A percentile compares a stretch with the other conserved stretches of the same genome.
Conservation (phyloP, 768 basidiomycete genomes). For the Mycena capillaripes region DNA sequence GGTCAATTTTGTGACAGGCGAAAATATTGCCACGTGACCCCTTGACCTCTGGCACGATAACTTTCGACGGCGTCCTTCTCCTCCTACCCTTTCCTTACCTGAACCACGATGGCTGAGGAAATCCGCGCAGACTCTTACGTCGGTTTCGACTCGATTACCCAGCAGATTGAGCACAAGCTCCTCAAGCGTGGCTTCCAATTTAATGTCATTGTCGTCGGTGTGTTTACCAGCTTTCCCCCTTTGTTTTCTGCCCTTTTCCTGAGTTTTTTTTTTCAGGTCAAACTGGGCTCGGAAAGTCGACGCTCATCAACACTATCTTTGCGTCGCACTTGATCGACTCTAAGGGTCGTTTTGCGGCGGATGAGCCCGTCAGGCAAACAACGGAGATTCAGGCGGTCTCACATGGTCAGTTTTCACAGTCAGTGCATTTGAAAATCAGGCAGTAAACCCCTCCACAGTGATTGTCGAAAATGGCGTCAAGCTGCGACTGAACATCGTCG, state of each 20-base stretch:
- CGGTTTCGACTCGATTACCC: constrained; percentile 97
- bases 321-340: constrained; percentile 98
- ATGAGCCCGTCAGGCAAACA: constrained; percentile 93
- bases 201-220: constrained; percentile 97
- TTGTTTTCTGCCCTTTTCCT: background rate
- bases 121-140: constrained; percentile 95
- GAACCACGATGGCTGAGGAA: constrained; percentile 67
- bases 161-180: constrained; percentile 99
- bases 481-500: constrained; percentile 96
- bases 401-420: constrained; percentile 76
- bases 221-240: constrained; percentile 19
- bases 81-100: background rate
- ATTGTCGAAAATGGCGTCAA: constrained; percentile 97
- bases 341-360: constrained; percentile 91
- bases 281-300: constrained; percentile 98
- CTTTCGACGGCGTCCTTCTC: background rate
- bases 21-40: background rate
- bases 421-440: background rate
- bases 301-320: constrained; percentile 98
- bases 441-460: constrained; percentile 61
- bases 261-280: constrained; percentile 70
- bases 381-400: constrained; percentile 97
- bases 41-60: constrained; percentile 29
- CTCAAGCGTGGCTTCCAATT: constrained; percentile 99
- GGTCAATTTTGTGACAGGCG: background rate